Evolutionary conservation across 2,329 filamentous ascomycete species (phyloP), one percentile per base, ranked within the genome.

Genomic region (Neoarthrinium moseri): DNA sequence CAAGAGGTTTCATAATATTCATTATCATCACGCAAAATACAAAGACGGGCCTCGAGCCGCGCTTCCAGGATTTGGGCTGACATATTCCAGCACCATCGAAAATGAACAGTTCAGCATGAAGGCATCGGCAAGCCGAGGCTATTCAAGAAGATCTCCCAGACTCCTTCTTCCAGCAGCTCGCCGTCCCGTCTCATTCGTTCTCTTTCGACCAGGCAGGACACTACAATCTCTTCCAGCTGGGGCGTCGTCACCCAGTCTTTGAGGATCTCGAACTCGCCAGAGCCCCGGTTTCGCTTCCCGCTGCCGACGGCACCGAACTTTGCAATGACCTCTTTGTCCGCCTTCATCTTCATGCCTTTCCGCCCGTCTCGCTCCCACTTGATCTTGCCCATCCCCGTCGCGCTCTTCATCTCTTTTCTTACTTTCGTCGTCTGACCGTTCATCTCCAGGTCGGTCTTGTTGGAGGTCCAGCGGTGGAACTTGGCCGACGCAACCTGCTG

Each of bases 171-270:
- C 33, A 49, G 20, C 20, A 48, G 10, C 45, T 52, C 47, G 2
- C 45, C 47, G 29, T 42, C 42, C n/a, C 47, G 35, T 29, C 50
- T 30, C 50, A 50, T 52, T 17, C 50, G 32, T 45, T 52, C 47
- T 18, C 50, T 30, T 48, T 48, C 48, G 5, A 52, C 47, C 6
- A 48, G 38, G 29, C 50, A 52, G 6, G 44, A 39, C 29, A 52
- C 18, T 24, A 50, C 41, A 20, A 52, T 41, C 38, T 52, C 50
- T 35, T 50, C 47, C n/a, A 48, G 15, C 45, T 50, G 50, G 2
- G 39, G 21, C 10, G 34, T 18, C 1, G 10, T 29, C 17, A 52
- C 20, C 1, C 48, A 45, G 12, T 46, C 47, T 18, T 36, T n/a
- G 12, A 46, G 17, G 6, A 52, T 43, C 12, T 52, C 48, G 18